These are phyloP conservation scores for Diaporthe sp. DNA, from an alignment of 2,329 filamentous ascomycete species.

Conservation along the genomic window DNA sequence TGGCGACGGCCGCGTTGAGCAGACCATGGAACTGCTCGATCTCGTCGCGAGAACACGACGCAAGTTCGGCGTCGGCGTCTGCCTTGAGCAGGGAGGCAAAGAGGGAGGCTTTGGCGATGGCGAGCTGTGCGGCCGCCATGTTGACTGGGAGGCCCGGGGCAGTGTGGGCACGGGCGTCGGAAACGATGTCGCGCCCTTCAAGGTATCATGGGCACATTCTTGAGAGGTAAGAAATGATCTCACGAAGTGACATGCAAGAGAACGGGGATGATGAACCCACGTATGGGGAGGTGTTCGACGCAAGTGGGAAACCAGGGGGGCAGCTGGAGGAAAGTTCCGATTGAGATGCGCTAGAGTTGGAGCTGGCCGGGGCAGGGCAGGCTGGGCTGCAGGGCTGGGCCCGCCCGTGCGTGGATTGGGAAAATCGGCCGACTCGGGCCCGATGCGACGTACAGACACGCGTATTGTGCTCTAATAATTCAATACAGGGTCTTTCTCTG, in stretches of 20 bases:
- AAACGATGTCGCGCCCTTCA: slow-evolving; percentile 21
- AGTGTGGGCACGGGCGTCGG: background rate
- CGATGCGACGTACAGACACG: slow-evolving; percentile 1
- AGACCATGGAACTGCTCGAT: slow-evolving; percentile 78
- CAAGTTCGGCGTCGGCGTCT: slow-evolving; percentile 67
- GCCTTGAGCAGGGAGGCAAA: slow-evolving; percentile 80
- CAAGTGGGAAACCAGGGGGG: background rate
- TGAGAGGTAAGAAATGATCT: background rate
- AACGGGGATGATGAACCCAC: slow-evolving; percentile 4
- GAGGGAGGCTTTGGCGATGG: slow-evolving; percentile 85
- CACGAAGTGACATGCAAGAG: background rate
- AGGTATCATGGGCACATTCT: slow-evolving; percentile 21
- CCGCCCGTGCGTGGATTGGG: slow-evolving; percentile 13
- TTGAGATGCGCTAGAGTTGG: slow-evolving; percentile 14
- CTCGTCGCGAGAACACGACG: slow-evolving; percentile 74
- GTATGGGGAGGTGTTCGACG: background rate
- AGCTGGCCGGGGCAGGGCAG: slow-evolving; percentile 24
- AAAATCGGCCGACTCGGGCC: slow-evolving; percentile 25
- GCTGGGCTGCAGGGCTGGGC: slow-evolving; percentile 14
- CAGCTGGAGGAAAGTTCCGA: slow-evolving; percentile 30
- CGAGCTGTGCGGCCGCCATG: slow-evolving; percentile 79
- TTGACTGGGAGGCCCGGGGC: slow-evolving; percentile 34
- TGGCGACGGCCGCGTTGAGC: slow-evolving; percentile 74
- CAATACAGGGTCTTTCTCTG: background rate
- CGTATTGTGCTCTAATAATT: background rate